Percentiles rank a stretch among this genome's conserved stretches.
These are phyloP conservation scores for Phytophthora chlamydospora DNA, from an alignment of 352 stramenopile species.

Conservation along the genomic window DNA sequence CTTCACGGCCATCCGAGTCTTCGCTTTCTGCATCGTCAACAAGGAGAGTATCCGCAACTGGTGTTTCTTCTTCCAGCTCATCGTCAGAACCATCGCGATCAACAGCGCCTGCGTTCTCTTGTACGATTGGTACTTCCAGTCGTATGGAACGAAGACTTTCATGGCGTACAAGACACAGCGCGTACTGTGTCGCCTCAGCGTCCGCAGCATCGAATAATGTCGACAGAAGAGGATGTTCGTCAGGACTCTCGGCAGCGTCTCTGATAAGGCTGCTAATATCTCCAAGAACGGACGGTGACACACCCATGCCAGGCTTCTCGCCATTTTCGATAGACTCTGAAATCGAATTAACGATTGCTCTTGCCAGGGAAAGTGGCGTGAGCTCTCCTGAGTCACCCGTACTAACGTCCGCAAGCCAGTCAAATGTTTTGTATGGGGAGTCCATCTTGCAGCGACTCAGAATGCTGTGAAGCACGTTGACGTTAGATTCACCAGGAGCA, in stretches of 20 bases:
- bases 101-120: neutral
- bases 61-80: constrained; percentile 33
- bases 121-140: neutral
- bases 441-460: constrained; percentile 30
- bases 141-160: constrained; percentile 2
- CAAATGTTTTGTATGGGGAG: constrained; percentile 16
- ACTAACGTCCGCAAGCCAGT: neutral
- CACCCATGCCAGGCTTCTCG: constrained; percentile 4
- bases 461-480: constrained; percentile 18
- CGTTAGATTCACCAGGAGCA: neutral
- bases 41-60: neutral
- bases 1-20: constrained; percentile 41
- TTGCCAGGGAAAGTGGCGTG: constrained; percentile 19
- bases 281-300: constrained; percentile 34
- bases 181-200: constrained; percentile 58
- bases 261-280: constrained; percentile 39
- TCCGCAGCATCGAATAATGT: constrained; percentile 64
- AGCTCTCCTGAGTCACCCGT: neutral
- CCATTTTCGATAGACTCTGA: constrained; percentile 5
- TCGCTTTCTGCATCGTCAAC: constrained; percentile 32
- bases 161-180: constrained; percentile 22
- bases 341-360: constrained; percentile 26
- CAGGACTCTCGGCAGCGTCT: neutral
- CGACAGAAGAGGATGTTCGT: constrained; percentile 17
- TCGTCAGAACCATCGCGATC: constrained; percentile 22